phyloP scores from a whole-genome alignment of 257 asterid species.

The Vinca minor region DNA sequence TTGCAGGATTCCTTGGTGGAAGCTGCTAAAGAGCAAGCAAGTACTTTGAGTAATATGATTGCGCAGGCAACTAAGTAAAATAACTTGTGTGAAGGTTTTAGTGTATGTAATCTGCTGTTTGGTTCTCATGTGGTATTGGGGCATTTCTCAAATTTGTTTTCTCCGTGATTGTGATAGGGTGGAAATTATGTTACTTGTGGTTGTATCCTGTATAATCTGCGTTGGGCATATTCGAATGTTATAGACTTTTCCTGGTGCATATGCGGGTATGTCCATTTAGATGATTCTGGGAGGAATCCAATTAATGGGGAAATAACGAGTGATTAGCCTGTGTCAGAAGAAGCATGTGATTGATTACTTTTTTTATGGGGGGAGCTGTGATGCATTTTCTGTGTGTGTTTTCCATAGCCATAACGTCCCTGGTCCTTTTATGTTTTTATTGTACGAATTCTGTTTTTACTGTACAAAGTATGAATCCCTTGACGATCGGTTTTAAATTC shows the following conservation, averaged over 20 bases:
- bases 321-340: background rate
- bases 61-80: constrained; percentile 87
- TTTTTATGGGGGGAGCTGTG: too few relatives aligned
- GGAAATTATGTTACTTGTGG: background rate
- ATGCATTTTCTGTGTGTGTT: too few relatives aligned
- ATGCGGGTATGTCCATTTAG: background rate
- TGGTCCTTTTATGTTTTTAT: too few relatives aligned
- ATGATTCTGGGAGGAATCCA: background rate
- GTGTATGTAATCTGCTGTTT: background rate
- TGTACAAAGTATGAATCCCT: too few relatives aligned
- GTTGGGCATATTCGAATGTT: background rate
- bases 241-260: background rate
- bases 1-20: constrained; percentile 91
- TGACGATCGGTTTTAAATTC: too few relatives aligned
- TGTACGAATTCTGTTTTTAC: too few relatives aligned
- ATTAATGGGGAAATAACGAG: background rate
- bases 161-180: background rate
- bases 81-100: background rate
- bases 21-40: constrained; percentile 92
- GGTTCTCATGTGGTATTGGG: background rate
- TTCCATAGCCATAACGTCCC: too few relatives aligned
- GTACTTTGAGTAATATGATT: constrained; percentile 74
- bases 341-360: too few relatives aligned
- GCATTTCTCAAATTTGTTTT: background rate
- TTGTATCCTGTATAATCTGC: background rate